A percentile compares a stretch with the other conserved stretches of the same genome.
Conservation (phyloP, 139 green algal species). For the Protoeuglena noctilucae region DNA sequence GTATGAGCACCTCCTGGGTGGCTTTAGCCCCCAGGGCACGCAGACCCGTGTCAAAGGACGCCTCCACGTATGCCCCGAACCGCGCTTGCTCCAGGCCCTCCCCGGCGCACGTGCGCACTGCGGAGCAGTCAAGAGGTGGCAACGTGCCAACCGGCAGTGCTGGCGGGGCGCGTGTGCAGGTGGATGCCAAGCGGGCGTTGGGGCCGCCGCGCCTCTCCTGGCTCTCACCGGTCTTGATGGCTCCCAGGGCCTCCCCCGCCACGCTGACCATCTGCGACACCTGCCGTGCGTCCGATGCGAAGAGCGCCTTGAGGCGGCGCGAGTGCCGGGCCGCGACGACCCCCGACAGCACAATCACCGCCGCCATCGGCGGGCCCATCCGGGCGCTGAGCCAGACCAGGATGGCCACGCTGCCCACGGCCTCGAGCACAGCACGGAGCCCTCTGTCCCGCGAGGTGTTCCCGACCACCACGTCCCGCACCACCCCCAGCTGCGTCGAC, state of each 20-base stretch:
- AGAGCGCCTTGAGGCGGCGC: constrained; percentile 33
- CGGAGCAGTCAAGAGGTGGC: not conserved
- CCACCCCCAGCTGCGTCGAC: constrained; percentile 55
- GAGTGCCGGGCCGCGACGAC: constrained; percentile 55
- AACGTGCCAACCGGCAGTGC: too few relatives aligned
- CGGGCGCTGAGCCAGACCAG: constrained; percentile 60
- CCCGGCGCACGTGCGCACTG: constrained; percentile 58
- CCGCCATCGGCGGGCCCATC: constrained; percentile 52
- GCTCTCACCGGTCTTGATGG: constrained; percentile 18
- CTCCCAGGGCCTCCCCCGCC: constrained; percentile 19
- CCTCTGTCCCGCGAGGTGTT: constrained; percentile 62
- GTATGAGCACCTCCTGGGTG: constrained; percentile 42
- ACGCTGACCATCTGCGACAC: constrained; percentile 47
- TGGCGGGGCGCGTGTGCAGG: too few relatives aligned
- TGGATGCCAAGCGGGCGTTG: too few relatives aligned
- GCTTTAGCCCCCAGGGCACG: constrained; percentile 59
- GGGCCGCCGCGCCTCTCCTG: too few relatives aligned
- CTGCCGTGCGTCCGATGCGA: constrained; percentile 23
- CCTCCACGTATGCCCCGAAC: constrained; percentile 44
- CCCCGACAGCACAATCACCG: constrained; percentile 15
- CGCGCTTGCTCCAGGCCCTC: constrained; percentile 65
- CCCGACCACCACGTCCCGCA: constrained; percentile 63
- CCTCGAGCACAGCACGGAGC: constrained; percentile 50
- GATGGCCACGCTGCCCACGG: constrained; percentile 41
- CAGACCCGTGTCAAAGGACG: constrained; percentile 40